phyloP scores from a whole-genome alignment of 139 green algal genomes.

The Micractinium sp. region DNA sequence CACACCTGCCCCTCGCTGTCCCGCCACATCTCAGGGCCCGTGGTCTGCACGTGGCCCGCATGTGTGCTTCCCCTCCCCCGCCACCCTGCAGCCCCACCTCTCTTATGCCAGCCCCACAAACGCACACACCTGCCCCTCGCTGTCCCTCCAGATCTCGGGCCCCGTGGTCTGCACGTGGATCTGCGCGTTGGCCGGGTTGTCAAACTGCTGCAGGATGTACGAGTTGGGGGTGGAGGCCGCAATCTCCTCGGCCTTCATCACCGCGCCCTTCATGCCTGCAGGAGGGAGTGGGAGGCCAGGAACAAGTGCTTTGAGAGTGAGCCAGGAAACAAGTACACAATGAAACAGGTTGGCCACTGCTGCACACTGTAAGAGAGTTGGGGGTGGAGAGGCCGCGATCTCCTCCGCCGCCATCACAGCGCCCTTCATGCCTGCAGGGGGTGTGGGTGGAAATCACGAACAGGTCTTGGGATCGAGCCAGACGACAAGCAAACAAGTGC shows the following conservation, averaged over 20 bases:
- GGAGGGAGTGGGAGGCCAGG: too few species aligned
- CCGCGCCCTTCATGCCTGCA: conserved; percentile 40
- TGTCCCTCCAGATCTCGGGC: conserved; percentile 89
- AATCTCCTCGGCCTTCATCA: conserved; percentile 88
- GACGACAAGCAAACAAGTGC: too few species aligned
- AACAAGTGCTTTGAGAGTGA: too few species aligned
- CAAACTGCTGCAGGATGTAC: conserved; percentile 72
- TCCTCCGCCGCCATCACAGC: conserved; percentile 77
- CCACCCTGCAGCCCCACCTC: neutral
- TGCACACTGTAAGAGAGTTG: conserved; percentile 59
- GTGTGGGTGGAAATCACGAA: neutral
- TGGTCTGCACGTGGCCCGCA: conserved; percentile 65
- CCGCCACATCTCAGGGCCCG: conserved; percentile 89
- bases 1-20: conserved; percentile 80
- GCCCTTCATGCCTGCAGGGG: conserved; percentile 26
- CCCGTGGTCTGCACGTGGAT: conserved; percentile 82
- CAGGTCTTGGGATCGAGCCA: too few species aligned
- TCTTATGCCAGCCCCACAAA: neutral
- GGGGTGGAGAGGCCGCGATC: conserved; percentile 65
- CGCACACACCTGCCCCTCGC: conserved; percentile 68
- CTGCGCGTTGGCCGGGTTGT: conserved; percentile 78
- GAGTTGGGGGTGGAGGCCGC: conserved; percentile 62
- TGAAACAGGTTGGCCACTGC: conserved; percentile 42
- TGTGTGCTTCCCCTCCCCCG: neutral
- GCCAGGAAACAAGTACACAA: too few species aligned